phyloP scores from a whole-genome alignment of 495 filamentous ascomycete genomes.

The Annulohypoxylon nitens region DNA sequence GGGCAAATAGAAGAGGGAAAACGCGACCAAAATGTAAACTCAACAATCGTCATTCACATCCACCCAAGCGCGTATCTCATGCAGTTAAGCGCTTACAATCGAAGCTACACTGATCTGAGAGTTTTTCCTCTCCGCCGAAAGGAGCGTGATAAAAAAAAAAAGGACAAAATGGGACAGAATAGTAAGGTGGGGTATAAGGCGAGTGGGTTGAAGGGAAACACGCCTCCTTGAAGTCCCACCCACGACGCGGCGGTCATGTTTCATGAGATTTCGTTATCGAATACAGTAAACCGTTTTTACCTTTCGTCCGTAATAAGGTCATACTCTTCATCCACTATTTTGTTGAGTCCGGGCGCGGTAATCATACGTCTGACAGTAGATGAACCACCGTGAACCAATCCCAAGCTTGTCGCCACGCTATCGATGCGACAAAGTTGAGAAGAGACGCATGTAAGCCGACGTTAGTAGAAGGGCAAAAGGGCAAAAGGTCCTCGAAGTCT shows the following conservation, averaged over 20 bases:
- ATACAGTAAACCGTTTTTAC: conserved; percentile 25
- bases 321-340: conserved; percentile 19
- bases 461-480: neutral
- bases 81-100: conserved; percentile 5
- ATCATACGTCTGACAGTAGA: conserved; percentile 8
- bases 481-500: neutral
- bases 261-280: conserved; percentile 4
- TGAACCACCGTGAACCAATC: conserved; percentile 23
- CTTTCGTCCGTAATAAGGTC: conserved; percentile 31
- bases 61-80: neutral
- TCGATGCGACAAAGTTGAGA: conserved; percentile 5
- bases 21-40: neutral
- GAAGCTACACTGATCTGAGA: neutral
- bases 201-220: neutral
- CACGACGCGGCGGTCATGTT: conserved; percentile 10
- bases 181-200: conserved; percentile 16
- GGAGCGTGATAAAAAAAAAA: neutral
- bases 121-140: conserved; percentile 14
- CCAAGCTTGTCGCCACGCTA: conserved; percentile 8
- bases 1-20: neutral
- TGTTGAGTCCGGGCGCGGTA: conserved; percentile 17
- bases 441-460: conserved; percentile 28
- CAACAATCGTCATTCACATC: neutral
- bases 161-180: neutral
- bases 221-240: conserved; percentile 1